These are phyloP conservation scores for Naganishia vishniacii DNA, from an alignment of 768 basidiomycete species.

Conservation along the genomic window DNA sequence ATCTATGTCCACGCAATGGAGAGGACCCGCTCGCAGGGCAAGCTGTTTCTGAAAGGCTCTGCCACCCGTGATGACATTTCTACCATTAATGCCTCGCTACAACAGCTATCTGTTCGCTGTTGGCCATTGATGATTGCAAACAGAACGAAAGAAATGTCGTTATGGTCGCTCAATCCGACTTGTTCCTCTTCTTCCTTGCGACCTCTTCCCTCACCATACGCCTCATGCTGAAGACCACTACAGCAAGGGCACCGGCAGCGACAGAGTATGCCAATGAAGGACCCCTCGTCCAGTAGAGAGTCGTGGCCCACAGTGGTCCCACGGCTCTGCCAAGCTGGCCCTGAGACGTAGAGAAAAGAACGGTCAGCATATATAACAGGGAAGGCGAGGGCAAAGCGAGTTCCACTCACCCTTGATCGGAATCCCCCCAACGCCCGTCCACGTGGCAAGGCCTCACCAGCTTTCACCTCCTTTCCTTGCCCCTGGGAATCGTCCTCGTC, in stretches of 20 bases:
- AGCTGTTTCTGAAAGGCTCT: too few relatives aligned
- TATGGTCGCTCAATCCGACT: constrained; percentile 1
- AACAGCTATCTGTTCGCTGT: too few relatives aligned
- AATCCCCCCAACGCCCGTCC: constrained; percentile 79
- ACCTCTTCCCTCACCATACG: constrained; percentile 28
- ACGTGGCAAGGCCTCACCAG: constrained; percentile 64
- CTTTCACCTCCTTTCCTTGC: constrained; percentile 55
- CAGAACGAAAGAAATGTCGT: too few relatives aligned
- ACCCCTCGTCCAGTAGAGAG: constrained; percentile 45
- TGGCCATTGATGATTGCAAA: too few relatives aligned
- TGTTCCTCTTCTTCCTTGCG: constrained; percentile 9
- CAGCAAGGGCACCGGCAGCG: constrained; percentile 30
- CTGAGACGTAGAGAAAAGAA: constrained; percentile 44
- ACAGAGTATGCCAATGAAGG: constrained; percentile 44
- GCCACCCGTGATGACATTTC: too few relatives aligned
- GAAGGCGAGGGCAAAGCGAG: background rate
- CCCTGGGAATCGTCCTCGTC: constrained; percentile 58
- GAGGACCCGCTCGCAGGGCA: too few relatives aligned
- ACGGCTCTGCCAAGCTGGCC: constrained; percentile 91
- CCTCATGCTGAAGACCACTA: constrained; percentile 26
- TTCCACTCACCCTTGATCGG: constrained; percentile 55
- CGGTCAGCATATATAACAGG: background rate
- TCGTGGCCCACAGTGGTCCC: constrained; percentile 76
- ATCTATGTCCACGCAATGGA: too few relatives aligned
- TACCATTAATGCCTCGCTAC: too few relatives aligned